Base-by-base conservation (phyloP, 2,329 filamentous ascomycete species). In the Botrytis deweyae region DNA sequence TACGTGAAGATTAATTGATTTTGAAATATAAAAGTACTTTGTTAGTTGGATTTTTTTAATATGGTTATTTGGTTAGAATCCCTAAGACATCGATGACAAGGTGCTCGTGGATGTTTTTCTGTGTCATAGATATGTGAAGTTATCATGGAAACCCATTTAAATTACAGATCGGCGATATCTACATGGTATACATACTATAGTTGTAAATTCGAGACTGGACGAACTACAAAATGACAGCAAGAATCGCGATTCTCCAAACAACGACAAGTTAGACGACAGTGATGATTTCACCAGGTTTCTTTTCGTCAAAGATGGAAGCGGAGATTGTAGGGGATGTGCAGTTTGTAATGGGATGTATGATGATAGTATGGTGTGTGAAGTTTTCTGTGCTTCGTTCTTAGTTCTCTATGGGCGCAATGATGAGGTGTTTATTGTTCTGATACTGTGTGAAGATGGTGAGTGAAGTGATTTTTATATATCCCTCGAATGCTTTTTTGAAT, bases 261-360 rank as follows among this genome's bases (percentile, higher is more conserved):
- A 14, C 22, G 8, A 52, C 22, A n/a, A 52, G 6, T n/a, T 14
- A 14, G 10, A 14, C 25, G 22, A n/a, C 12, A 52, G 3, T 52
- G 25, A 14, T 52, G 10, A 52, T 3, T 6, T 0, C 5, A 4
- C 10, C 1, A n/a, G 10, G 0, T n/a, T 3, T 25, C 4, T 4
- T 52, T n/a, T 52, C 3, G 0, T n/a, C 1, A 22, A 22, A 46
- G 20, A 46, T 46, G 14, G 40, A 16, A 42, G 12, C 12, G 40
- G 3, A 22, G 18, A 22, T 46, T 9, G 20, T 46, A 20, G 12
- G 22, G 8, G 22, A 52, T 52, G 10, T n/a, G 25, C 8, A 10
- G 10, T 52, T n/a, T 14, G 4, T 14, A n/a, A 0, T 52, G 9
- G 7, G 22, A 52, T 14, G 1, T 3, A 49, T 52, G 4, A 52